phyloP scores from a whole-genome alignment of 352 stramenopile genomes.

The Globisporangium cederbergense region DNA sequence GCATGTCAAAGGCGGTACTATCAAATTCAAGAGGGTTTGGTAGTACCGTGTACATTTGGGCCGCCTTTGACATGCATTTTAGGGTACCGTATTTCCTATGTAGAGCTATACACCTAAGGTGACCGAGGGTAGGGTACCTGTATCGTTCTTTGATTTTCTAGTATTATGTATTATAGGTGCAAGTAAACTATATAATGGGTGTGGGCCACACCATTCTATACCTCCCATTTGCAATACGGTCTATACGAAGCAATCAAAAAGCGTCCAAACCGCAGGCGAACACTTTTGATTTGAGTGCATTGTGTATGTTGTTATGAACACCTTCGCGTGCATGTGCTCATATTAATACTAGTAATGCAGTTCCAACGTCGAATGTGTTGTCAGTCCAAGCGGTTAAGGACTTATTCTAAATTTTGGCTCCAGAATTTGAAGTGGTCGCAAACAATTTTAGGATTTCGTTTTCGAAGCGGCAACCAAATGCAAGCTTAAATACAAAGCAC shows the following conservation, averaged over 20 bases:
- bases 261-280: neutral
- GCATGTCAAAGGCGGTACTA: too few relatives aligned
- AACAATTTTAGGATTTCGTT: neutral
- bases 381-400: neutral
- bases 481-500: neutral
- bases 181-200: too few relatives aligned
- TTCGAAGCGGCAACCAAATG: neutral
- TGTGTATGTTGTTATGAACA: neutral
- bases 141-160: too few relatives aligned
- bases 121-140: too few relatives aligned
- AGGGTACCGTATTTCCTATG: too few relatives aligned
- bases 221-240: neutral
- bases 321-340: neutral
- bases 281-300: neutral
- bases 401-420: neutral
- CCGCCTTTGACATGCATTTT: too few relatives aligned
- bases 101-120: too few relatives aligned
- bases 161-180: too few relatives aligned
- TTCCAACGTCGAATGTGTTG: neutral
- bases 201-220: too few relatives aligned
- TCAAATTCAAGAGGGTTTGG: too few relatives aligned
- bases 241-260: conserved; percentile 1
- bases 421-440: neutral
- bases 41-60: too few relatives aligned
- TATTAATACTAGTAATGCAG: conserved; percentile 1